Conservation (phyloP, 768 basidiomycete species). For the Trametes punicea region DNA sequence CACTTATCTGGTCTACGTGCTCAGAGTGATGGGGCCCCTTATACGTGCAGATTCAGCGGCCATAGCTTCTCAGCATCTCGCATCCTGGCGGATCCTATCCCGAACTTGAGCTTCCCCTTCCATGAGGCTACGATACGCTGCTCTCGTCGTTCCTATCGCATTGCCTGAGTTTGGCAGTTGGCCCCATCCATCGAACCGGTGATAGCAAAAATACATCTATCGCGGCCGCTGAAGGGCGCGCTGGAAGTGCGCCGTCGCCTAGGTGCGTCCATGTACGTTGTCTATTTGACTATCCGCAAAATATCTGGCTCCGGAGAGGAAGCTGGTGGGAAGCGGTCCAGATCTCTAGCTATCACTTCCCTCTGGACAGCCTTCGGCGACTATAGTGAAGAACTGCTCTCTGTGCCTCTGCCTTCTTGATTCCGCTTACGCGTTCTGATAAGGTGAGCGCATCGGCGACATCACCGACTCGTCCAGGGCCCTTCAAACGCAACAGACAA, state of each 20-base stretch:
- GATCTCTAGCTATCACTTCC: background rate
- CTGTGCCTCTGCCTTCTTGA: background rate
- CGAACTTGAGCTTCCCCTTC: slow-evolving; percentile 10
- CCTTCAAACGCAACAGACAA: no score
- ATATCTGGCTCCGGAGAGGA: background rate
- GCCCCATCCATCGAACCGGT: background rate
- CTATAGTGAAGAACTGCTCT: background rate
- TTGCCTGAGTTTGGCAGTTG: background rate
- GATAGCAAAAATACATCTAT: background rate
- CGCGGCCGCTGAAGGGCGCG: background rate
- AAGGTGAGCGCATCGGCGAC: no score
- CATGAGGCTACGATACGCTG: slow-evolving; percentile 13
- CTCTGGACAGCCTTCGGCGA: background rate
- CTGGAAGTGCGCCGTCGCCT: background rate
- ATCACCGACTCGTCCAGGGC: no score
- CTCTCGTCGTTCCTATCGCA: background rate
- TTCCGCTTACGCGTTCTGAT: no score
- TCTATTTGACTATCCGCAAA: background rate
- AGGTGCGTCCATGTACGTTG: background rate
- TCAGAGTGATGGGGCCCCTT: background rate
- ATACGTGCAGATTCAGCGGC: background rate
- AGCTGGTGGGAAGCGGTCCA: background rate
- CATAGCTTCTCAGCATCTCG: slow-evolving; percentile 1
- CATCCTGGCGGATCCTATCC: slow-evolving; percentile 6
- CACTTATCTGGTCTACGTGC: background rate